Percentiles rank a stretch among this genome's conserved stretches.
Evolutionary conservation across 139 green algal species (phyloP).

Genomic region (Astrephomene gubernaculifera): DNA sequence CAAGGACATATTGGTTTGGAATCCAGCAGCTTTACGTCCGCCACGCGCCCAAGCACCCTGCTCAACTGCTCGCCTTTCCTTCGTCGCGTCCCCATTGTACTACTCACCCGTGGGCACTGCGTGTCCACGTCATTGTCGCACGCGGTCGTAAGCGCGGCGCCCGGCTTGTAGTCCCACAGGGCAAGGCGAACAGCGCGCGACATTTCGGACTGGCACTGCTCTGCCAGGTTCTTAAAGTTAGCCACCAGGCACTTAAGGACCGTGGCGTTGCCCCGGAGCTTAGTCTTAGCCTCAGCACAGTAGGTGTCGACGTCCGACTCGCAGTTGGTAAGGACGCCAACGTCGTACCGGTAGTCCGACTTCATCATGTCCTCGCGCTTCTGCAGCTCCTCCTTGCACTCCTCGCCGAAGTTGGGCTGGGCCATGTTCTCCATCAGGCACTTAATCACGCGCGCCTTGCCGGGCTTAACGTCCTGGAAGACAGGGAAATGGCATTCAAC

Average conservation of each 20-base stretch:
- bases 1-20: too few species aligned
- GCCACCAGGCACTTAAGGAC: slow-evolving; percentile 85
- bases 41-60: too few species aligned
- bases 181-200: slow-evolving; percentile 82
- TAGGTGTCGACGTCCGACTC: slow-evolving; percentile 61
- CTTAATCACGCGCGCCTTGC: slow-evolving; percentile 70
- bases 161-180: slow-evolving; percentile 85
- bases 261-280: slow-evolving; percentile 70
- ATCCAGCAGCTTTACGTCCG: too few species aligned
- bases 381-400: slow-evolving; percentile 75
- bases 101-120: slow-evolving; percentile 64
- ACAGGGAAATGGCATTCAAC: too few species aligned
- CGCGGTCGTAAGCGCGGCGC: slow-evolving; percentile 64
- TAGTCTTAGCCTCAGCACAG: slow-evolving; percentile 67
- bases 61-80: too few species aligned
- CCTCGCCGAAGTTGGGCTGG: slow-evolving; percentile 79
- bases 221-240: slow-evolving; percentile 53
- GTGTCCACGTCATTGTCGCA: slow-evolving; percentile 82
- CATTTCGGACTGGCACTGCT: slow-evolving; percentile 69
- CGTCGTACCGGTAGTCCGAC: slow-evolving; percentile 74
- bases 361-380: slow-evolving; percentile 69
- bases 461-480: slow-evolving; percentile 72
- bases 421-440: slow-evolving; percentile 79
- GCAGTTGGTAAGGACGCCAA: slow-evolving; percentile 64
- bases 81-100: too few species aligned